Percentiles rank a stretch among this genome's conserved stretches.
phyloP scores from a whole-genome alignment of 2,329 filamentous ascomycete genomes.

The Epichloe glyceriae region DNA sequence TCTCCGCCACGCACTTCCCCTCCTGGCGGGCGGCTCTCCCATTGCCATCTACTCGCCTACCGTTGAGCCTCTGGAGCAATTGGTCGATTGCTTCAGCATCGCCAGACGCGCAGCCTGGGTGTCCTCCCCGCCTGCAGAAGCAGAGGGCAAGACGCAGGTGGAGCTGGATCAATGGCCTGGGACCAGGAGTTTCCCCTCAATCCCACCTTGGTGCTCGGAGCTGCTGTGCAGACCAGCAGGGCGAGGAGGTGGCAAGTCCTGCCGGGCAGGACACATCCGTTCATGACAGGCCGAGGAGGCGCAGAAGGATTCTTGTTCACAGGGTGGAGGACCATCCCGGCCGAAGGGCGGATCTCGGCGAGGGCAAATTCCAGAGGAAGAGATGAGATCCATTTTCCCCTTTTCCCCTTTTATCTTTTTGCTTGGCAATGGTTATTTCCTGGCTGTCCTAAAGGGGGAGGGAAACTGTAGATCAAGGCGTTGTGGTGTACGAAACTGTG shows the following conservation, averaged over 20 bases:
- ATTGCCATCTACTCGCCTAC: conserved; percentile 76
- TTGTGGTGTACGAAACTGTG: neutral
- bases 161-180: conserved; percentile 45
- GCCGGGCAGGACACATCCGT: conserved; percentile 79
- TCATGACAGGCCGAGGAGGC: conserved; percentile 83
- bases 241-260: conserved; percentile 80
- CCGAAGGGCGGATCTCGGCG: conserved; percentile 67
- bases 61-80: conserved; percentile 62
- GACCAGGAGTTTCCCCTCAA: conserved; percentile 77
- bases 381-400: conserved; percentile 17
- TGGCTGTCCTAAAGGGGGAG: neutral
- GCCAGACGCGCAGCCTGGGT: conserved; percentile 66
- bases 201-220: conserved; percentile 68
- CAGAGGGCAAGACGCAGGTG: conserved; percentile 28
- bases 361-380: conserved; percentile 67
- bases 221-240: conserved; percentile 67
- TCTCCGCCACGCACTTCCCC: conserved; percentile 60
- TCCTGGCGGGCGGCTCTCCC: conserved; percentile 71
- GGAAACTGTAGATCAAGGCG: neutral
- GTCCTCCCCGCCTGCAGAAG: conserved; percentile 34
- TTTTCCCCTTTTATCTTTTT: neutral
- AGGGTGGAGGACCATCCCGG: conserved; percentile 66
- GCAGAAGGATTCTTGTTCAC: conserved; percentile 87
- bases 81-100: conserved; percentile 78
- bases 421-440: neutral